Evolutionary conservation across 139 green algal species (phyloP).

Genomic region (Chlamydomonas sp.): DNA sequence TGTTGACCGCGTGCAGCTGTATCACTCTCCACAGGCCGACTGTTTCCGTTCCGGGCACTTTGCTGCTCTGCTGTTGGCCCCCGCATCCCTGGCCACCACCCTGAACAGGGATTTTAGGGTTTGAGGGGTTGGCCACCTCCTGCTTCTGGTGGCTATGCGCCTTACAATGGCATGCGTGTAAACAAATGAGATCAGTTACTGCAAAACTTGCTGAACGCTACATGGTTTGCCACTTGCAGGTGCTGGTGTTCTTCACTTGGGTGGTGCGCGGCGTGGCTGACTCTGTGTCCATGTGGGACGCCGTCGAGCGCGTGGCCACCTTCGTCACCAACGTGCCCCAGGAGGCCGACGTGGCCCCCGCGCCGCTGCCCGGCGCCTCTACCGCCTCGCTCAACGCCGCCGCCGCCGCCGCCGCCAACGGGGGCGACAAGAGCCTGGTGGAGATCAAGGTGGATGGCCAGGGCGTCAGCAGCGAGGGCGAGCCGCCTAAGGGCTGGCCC

Average conservation of each 20-base stretch:
- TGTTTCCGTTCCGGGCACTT: no score
- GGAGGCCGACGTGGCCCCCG: constrained; percentile 26
- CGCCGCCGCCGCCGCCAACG: neutral
- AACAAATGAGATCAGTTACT: no score
- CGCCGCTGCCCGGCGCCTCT: constrained; percentile 5
- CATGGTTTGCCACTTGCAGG: no score
- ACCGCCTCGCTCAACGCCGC: neutral
- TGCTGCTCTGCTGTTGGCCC: no score
- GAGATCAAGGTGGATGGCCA: constrained; percentile 27
- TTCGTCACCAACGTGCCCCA: constrained; percentile 55
- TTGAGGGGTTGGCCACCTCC: no score
- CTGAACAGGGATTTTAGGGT: no score
- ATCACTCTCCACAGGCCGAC: neutral
- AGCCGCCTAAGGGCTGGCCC: constrained; percentile 45
- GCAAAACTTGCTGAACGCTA: no score
- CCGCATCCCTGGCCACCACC: no score
- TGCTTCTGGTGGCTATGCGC: no score
- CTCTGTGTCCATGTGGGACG: constrained; percentile 70
- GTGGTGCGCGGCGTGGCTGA: constrained; percentile 71
- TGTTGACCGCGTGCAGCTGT: neutral
- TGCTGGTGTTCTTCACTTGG: constrained; percentile 80
- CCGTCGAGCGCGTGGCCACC: constrained; percentile 66
- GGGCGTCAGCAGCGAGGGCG: constrained; percentile 1
- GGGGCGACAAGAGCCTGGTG: neutral
- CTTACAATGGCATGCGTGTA: no score